Evolutionary conservation across 768 basidiomycete species (phyloP).

Genomic region (Favolaschia claudopus): DNA sequence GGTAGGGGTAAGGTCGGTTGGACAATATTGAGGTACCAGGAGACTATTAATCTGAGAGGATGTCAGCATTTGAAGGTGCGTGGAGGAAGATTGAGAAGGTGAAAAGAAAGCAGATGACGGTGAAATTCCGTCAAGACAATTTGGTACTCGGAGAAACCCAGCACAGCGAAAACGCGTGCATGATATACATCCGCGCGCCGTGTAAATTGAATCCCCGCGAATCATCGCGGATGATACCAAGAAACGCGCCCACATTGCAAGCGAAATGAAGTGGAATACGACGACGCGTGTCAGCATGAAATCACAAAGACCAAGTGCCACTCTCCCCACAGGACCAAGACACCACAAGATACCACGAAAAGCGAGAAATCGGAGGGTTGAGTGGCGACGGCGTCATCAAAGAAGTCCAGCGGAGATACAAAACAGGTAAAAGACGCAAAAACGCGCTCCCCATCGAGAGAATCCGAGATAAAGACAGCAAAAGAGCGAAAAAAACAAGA

Average conservation of each 20-base stretch:
- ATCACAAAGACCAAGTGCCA: no score
- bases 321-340: neutral
- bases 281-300: no score
- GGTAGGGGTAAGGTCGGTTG: neutral
- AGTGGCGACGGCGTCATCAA: neutral
- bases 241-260: no score
- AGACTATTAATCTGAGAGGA: slow-evolving; percentile 10
- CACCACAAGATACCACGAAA: neutral
- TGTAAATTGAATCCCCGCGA: no score
- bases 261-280: neutral
- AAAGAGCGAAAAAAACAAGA: neutral
- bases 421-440: no score
- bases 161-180: no score
- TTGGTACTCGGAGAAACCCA: no score
- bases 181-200: no score
- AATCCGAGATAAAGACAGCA: neutral
- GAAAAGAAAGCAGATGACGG: neutral
- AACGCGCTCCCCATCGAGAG: neutral
- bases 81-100: neutral
- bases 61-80: no score
- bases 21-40: neutral
- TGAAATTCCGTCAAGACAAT: neutral
- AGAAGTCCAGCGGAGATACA: neutral
- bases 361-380: no score
- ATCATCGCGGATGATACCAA: no score